Evolutionary conservation across 345 rosid genomes (phyloP).

Genomic region (Excoecaria cochinchinensis): DNA sequence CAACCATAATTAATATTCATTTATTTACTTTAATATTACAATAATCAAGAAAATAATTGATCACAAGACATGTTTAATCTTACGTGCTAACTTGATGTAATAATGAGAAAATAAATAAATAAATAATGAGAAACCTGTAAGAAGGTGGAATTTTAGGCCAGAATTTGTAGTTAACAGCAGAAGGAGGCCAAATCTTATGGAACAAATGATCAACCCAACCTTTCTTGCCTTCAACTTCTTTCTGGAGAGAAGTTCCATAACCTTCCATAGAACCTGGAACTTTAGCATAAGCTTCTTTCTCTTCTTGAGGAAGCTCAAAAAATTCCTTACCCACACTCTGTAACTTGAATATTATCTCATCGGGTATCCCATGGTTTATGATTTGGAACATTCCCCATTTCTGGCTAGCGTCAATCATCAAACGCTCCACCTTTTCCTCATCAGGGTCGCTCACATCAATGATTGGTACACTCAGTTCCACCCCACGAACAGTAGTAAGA

Average conservation of each 20-base stretch:
- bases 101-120: too few relatives aligned
- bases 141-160: slow-evolving; percentile 77
- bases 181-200: slow-evolving; percentile 77
- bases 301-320: slow-evolving; percentile 63
- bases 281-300: slow-evolving; percentile 59
- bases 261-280: slow-evolving; percentile 42
- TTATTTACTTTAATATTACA: too few relatives aligned
- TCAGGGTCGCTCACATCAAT: slow-evolving; percentile 42
- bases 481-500: slow-evolving; percentile 54
- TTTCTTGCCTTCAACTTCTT: slow-evolving; percentile 54
- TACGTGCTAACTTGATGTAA: too few relatives aligned
- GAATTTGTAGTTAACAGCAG: slow-evolving; percentile 47
- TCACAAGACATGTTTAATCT: too few relatives aligned
- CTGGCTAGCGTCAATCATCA: slow-evolving; percentile 34
- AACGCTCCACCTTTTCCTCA: slow-evolving; percentile 23
- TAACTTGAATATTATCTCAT: slow-evolving; percentile 39
- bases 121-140: slow-evolving; percentile 48
- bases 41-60: too few relatives aligned
- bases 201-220: slow-evolving; percentile 85
- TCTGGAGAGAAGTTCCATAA: slow-evolving; percentile 25
- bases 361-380: slow-evolving; percentile 58
- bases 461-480: slow-evolving; percentile 44
- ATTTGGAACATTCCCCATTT: slow-evolving; percentile 72
- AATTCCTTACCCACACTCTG: slow-evolving; percentile 59
- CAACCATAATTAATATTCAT: too few relatives aligned